phyloP scores from a whole-genome alignment of 2,329 filamentous ascomycete genomes.

The Chaetomiaceae sp. region DNA sequence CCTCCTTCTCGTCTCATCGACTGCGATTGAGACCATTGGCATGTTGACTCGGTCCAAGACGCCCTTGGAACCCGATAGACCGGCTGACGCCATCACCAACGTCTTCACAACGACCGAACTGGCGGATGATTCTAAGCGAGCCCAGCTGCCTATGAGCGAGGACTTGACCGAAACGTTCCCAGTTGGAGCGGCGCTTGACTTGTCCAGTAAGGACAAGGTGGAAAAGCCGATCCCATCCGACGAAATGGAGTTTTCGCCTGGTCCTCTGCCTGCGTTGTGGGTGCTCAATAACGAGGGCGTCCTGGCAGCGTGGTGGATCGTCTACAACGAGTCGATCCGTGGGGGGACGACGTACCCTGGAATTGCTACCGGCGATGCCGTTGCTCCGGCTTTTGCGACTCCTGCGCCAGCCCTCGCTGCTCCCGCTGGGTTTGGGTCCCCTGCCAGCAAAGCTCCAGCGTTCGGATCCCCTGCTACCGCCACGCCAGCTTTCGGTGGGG shows the following conservation, averaged over 20 bases:
- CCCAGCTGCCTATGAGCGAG: slow-evolving; percentile 68
- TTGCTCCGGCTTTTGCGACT: slow-evolving; percentile 33
- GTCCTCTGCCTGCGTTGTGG: slow-evolving; percentile 78
- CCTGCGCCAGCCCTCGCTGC: slow-evolving; percentile 28
- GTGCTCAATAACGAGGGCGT: slow-evolving; percentile 85
- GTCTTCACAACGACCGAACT: slow-evolving; percentile 71
- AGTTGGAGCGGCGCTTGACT: slow-evolving; percentile 75
- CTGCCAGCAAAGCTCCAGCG: slow-evolving; percentile 16
- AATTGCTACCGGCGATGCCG: slow-evolving; percentile 47
- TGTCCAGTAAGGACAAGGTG: slow-evolving; percentile 78
- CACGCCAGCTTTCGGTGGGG: slow-evolving; percentile 41
- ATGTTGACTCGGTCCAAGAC: slow-evolving; percentile 70
- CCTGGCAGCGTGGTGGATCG: slow-evolving; percentile 82
- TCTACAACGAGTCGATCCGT: slow-evolving; percentile 83
- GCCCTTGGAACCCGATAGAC: slow-evolving; percentile 58
- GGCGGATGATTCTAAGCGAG: slow-evolving; percentile 68
- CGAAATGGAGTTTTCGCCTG: slow-evolving; percentile 72
- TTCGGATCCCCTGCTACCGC: slow-evolving; percentile 29
- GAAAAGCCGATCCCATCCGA: slow-evolving; percentile 71
- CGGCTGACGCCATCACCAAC: slow-evolving; percentile 55
- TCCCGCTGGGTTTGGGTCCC: slow-evolving; percentile 23
- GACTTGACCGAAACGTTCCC: slow-evolving; percentile 67
- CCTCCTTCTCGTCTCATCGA: slow-evolving; percentile 75
- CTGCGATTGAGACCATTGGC: slow-evolving; percentile 72
- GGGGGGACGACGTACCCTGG: slow-evolving; percentile 69